Base-by-base conservation (phyloP, 108 stramenopile genomes). In the Mediolabrus comicus region DNA sequence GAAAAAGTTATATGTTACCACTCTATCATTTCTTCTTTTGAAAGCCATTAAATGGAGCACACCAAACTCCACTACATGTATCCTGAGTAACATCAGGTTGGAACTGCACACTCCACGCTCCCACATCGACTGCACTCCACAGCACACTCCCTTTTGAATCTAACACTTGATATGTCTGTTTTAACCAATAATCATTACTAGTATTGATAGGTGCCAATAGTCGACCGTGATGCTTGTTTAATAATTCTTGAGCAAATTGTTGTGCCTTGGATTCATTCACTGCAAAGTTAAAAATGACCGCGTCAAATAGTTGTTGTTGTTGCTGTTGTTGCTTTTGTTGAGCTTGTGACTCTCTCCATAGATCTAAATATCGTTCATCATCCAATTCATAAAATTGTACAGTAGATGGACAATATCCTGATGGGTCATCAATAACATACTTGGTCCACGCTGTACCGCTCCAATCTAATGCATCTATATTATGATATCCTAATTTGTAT, bases 91-190 rank as follows among this genome's bases (percentile, higher is more conserved):
- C 94, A 78, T 95, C 94, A 14, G 94, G 94, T 72, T 95, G 94
- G 64, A 95, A 95, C 51, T 86, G 89, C 3, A 95, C 94, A 52
- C 74, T 77, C 94, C 94, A 95, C n/a, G 94, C 94, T 4, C 94
- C 94, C 24, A 95, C 87, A 75, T 95, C 94, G 3, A 28, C 51
- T 0, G 77, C 72, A 51, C 75, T 73, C 87, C 87, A 87, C 12
- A 87, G 13, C 3, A 89, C 69, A 7, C 67, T 63, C 9, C 94
- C 91, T 9, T 61, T 31, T 2, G 66, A 52, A 65, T 92, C 79
- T 14, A 87, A 55, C 8, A 92, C 56, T 27, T 75, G 79, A 46
- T 90, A 95, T 4, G 70, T 77, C 65, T 95, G 94, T 55, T 89
- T 90, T 55, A 90, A 78, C 94, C 94, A 95, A 68, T 95, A 95